Evolutionary conservation across 1,284 basidiomycete genomes (phyloP), one percentile per base, ranked within the genome.

Genomic region (Irpex sp.): DNA sequence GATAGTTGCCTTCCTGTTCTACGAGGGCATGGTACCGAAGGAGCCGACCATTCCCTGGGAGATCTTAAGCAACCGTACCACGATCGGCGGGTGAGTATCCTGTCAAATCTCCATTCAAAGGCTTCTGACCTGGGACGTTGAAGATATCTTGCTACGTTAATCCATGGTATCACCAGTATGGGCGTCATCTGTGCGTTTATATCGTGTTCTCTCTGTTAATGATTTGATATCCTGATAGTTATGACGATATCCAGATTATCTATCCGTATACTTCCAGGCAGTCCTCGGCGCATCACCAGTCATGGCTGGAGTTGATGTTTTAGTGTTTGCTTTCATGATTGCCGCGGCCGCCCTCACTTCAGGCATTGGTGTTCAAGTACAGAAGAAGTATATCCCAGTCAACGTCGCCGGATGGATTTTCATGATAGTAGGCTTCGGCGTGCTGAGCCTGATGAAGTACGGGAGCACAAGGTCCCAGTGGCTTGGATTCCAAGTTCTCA

Each of bases 221-320:
- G 15, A 9, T n/a, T 17, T 50, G 49, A 17, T 13, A 8, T 35
- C 36, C 50, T 51, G 33, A 60, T 33, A 4, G 11, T 47, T 31
- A 11, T 39, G 31, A 21, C n/a, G 8, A 21, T 50, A 50, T 50
- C 8, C 62, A 76, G 75, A 72, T 54, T 77, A 77, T 57, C 61
- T 78, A 0, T 75, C 76, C 1, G 70, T 77, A 0, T 81, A 76
- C 69, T 79, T 78, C 67, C 78, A 81, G 65, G 74, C 76, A 1
- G 71, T 73, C 60, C 65, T 74, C 68, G 58, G 73, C 67, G 65
- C 70, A 1, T 68, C 66, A 1, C 68, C 72, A 0, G 63, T 70
- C 19, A 64, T 60, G 2, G 70, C 70, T 0, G 68, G 70, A 6
- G 69, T 77, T 6, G 61, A 76, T 35, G 58, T 70, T 6, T 61